phyloP scores from a whole-genome alignment of 306 rosid species.

The Vigna reflexopilosa region DNA sequence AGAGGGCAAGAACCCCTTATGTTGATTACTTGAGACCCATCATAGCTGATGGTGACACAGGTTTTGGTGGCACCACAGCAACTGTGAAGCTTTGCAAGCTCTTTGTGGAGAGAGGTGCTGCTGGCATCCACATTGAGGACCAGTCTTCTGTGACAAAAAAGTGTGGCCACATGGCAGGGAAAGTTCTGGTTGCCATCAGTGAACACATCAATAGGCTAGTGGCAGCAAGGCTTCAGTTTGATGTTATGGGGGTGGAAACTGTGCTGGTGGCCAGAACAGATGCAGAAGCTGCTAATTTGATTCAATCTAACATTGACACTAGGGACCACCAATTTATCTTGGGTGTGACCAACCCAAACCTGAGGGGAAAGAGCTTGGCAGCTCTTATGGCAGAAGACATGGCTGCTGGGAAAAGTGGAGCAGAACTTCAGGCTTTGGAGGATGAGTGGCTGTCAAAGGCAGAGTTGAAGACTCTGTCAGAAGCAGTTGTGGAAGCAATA shows the following conservation, averaged over 20 bases:
- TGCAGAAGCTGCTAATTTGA: slow-evolving; percentile 79
- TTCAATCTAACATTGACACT: slow-evolving; percentile 83
- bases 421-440: slow-evolving; percentile 79
- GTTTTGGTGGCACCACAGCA: slow-evolving; percentile 88
- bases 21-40: slow-evolving; percentile 91
- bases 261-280: slow-evolving; percentile 90
- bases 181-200: slow-evolving; percentile 79
- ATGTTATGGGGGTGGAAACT: slow-evolving; percentile 95
- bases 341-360: slow-evolving; percentile 74
- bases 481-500: slow-evolving; percentile 75
- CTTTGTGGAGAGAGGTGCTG: slow-evolving; percentile 94
- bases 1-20: slow-evolving; percentile 76
- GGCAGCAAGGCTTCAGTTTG: slow-evolving; percentile 92
- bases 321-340: slow-evolving; percentile 90
- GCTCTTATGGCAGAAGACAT: slow-evolving; percentile 64
- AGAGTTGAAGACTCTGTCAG: slow-evolving; percentile 74
- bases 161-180: slow-evolving; percentile 99
- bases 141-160: slow-evolving; percentile 89
- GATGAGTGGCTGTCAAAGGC: slow-evolving; percentile 78
- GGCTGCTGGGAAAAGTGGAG: slow-evolving; percentile 76
- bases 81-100: slow-evolving; percentile 97
- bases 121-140: slow-evolving; percentile 97
- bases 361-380: slow-evolving; percentile 66
- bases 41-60: slow-evolving; percentile 92
- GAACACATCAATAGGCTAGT: slow-evolving; percentile 93